phyloP scores from a whole-genome alignment of 1,284 basidiomycete genomes.

The Cryptococcus sp. region DNA sequence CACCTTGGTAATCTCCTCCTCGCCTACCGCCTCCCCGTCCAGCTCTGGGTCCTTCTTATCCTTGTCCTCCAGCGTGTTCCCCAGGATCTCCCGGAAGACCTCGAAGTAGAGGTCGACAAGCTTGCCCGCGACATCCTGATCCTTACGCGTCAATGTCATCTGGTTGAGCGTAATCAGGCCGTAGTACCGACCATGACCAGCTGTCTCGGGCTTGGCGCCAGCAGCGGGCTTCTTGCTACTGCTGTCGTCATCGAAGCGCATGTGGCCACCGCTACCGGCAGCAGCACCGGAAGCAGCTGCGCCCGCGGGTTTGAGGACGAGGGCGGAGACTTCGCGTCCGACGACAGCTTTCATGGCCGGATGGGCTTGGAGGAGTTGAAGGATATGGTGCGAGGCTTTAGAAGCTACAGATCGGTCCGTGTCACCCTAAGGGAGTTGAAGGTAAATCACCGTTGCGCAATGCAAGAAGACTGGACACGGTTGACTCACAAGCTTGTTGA shows the following conservation, averaged over 20 bases:
- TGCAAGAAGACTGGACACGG: not conserved
- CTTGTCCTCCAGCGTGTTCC: constrained; percentile 51
- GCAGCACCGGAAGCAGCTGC: constrained; percentile 52
- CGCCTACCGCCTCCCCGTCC: constrained; percentile 38
- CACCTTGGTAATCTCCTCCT: constrained; percentile 44
- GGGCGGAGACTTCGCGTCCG: constrained; percentile 76
- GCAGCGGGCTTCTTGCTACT: constrained; percentile 35
- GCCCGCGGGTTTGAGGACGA: constrained; percentile 65
- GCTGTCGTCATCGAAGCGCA: constrained; percentile 51
- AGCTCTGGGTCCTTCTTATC: constrained; percentile 26
- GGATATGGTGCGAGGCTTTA: constrained; percentile 81
- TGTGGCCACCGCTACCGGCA: constrained; percentile 26
- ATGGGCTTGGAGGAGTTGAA: constrained; percentile 85
- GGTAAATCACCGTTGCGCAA: not conserved
- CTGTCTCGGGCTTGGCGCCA: constrained; percentile 51
- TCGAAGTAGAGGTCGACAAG: constrained; percentile 93
- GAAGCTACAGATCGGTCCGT: constrained; percentile 84
- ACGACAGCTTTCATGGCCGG: constrained; percentile 92
- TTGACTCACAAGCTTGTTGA: constrained; percentile 82
- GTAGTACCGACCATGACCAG: constrained; percentile 78
- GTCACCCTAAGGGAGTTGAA: constrained; percentile 64
- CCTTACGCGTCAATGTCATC: constrained; percentile 71
- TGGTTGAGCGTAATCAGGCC: constrained; percentile 92
- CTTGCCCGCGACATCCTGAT: constrained; percentile 73
- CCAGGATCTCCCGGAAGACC: constrained; percentile 84